A percentile compares a stretch with the other conserved stretches of the same genome.
Conservation (phyloP, 345 rosid genomes). For the Orychophragmus violaceus region DNA sequence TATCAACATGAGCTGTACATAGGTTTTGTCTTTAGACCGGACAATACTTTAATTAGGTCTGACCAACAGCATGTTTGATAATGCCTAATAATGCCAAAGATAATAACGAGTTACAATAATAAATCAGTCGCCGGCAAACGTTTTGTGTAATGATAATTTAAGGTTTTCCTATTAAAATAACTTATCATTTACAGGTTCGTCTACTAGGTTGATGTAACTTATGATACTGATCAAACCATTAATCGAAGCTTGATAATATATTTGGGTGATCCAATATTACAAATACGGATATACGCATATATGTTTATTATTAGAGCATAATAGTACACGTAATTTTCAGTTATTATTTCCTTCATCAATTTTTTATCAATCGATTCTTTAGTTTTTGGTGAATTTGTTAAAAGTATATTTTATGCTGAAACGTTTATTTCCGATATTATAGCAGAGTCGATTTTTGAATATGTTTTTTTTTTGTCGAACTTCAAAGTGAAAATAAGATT, state of each 20-base stretch:
- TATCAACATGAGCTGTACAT: constrained; percentile 20
- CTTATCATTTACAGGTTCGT: constrained; percentile 5
- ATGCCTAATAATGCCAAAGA: constrained; percentile 13
- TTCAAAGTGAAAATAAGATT: neutral
- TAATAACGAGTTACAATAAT: neutral
- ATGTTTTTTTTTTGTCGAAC: neutral
- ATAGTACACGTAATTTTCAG: neutral
- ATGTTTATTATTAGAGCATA: neutral
- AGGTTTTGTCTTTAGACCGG: constrained; percentile 11
- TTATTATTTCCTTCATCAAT: neutral
- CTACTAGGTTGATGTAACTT: constrained; percentile 6
- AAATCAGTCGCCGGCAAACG: constrained; percentile 17
- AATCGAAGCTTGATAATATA: neutral
- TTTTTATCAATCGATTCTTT: neutral
- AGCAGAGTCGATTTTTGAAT: neutral
- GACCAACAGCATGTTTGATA: constrained; percentile 15
- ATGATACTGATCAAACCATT: neutral
- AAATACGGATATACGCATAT: neutral
- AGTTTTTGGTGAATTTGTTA: neutral
- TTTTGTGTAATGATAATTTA: neutral
- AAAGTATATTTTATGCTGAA: neutral
- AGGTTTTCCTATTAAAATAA: neutral
- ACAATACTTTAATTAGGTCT: constrained; percentile 29
- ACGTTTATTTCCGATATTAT: neutral
- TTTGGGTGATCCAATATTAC: neutral